Percentiles rank a stretch among this genome's conserved stretches.
Evolutionary conservation across 2,329 filamentous ascomycete species (phyloP).

Genomic region (Emmonsiellopsis sp.): DNA sequence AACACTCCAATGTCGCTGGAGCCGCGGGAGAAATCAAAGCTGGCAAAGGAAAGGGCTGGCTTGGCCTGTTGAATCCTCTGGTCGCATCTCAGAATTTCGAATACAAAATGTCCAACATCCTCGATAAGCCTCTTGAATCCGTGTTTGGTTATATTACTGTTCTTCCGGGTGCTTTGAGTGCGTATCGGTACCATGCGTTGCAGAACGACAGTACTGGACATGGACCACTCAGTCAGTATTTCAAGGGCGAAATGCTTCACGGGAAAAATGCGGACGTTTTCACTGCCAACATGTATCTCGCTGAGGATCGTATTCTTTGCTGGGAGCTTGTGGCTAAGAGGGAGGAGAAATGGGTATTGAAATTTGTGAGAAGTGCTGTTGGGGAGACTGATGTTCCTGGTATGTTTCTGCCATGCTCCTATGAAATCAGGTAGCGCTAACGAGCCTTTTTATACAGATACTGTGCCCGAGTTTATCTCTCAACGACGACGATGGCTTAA

Average conservation of each 20-base stretch:
- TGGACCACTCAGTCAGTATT: constrained; percentile 92
- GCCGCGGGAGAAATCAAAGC: constrained; percentile 97
- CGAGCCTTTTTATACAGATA: constrained; percentile 45
- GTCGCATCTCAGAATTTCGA: constrained; percentile 98
- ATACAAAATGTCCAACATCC: constrained; percentile 99
- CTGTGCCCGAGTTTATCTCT: constrained; percentile 93
- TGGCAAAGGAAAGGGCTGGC: constrained; percentile 78
- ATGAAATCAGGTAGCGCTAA: background rate
- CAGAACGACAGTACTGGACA: constrained; percentile 96
- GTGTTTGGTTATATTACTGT: constrained; percentile 99
- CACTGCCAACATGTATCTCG: constrained; percentile 98
- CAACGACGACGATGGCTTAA: constrained; percentile 96
- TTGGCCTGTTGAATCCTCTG: constrained; percentile 81
- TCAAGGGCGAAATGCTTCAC: constrained; percentile 96
- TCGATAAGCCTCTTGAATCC: constrained; percentile 93
- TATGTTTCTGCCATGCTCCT: constrained; percentile 30
- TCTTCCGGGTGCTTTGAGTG: constrained; percentile 84
- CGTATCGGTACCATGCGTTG: constrained; percentile 89
- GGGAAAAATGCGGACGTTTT: constrained; percentile 95
- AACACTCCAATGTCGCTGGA: constrained; percentile 92
- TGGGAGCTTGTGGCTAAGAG: constrained; percentile 96
- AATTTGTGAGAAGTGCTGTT: constrained; percentile 93
- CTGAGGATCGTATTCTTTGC: constrained; percentile 96
- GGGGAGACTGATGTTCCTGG: constrained; percentile 97
- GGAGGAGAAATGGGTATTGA: constrained; percentile 90